phyloP scores from a whole-genome alignment of 2,329 filamentous ascomycete genomes.

The Pyrenochaeta sp. region DNA sequence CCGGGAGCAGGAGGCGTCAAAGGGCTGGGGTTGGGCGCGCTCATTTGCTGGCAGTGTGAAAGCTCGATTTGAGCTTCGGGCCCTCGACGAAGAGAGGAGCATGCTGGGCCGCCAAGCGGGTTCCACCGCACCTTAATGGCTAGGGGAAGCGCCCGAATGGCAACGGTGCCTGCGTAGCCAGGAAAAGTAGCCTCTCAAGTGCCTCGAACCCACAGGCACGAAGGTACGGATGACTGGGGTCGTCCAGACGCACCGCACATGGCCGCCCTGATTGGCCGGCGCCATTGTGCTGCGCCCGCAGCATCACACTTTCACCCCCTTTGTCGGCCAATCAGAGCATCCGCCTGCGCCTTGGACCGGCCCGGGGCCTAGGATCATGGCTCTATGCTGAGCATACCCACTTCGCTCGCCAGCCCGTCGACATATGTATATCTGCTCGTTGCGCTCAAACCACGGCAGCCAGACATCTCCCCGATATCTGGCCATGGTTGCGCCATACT shows the following conservation, averaged over 20 bases:
- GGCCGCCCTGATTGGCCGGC: slow-evolving; percentile 25
- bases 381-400: slow-evolving; percentile 16
- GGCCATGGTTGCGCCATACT: slow-evolving; percentile 28
- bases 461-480: slow-evolving; percentile 19
- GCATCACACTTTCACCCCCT: slow-evolving; percentile 30
- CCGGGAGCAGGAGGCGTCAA: slow-evolving; percentile 44
- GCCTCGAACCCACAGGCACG: slow-evolving; percentile 28
- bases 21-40: slow-evolving; percentile 36
- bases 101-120: slow-evolving; percentile 42
- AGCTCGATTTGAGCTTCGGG: slow-evolving; percentile 36
- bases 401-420: neutral
- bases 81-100: slow-evolving; percentile 39
- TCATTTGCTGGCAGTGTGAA: slow-evolving; percentile 39
- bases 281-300: slow-evolving; percentile 26
- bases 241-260: slow-evolving; percentile 17
- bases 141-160: slow-evolving; percentile 33
- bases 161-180: slow-evolving; percentile 46
- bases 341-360: slow-evolving; percentile 31
- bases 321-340: slow-evolving; percentile 27
- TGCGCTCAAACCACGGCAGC: slow-evolving; percentile 6
- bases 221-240: slow-evolving; percentile 32
- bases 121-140: slow-evolving; percentile 42
- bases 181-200: slow-evolving; percentile 37
- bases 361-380: slow-evolving; percentile 31
- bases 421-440: slow-evolving; percentile 23